Base-by-base conservation (phyloP, 495 filamentous ascomycete genomes). In the Lichenothelia convexa region DNA sequence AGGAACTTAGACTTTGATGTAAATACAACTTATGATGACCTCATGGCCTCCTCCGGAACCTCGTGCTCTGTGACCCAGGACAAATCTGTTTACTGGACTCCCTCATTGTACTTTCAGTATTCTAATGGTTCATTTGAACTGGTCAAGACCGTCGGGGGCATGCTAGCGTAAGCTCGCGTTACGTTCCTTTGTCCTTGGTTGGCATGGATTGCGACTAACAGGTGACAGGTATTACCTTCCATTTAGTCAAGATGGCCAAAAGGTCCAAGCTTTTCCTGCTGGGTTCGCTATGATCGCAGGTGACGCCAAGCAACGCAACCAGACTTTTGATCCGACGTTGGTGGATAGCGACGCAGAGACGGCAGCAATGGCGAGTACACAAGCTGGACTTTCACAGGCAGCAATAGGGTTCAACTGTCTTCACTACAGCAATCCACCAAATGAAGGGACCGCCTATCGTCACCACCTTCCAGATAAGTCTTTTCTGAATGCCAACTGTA, bases 401-500 rank as follows among this genome's bases (percentile, higher is more conserved):
- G 83, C 86, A 6, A 39, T 93, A 20, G 87, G 87, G 2, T 93
- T 87, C 65, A 93, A 93, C 60, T 95, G 87, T 54, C 55, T 95
- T 34, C 68, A 93, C 66, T 91, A 91, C 47, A 37, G 46, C 16
- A 61, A 51, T 20, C 23, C 36, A 0, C 42, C 52, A 0, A 46
- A 74, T 15, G 84, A 93, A 49, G 61, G 65, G 0, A 73, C 82
- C 12, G 60, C 93, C n/a, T 73, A 65, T 35, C 79, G 86, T 30
- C 82, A 89, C 51, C 73, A 67, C 47, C 31, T 95, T 46, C 86
- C 87, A 0, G 68, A 78, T 38, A 89, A 93, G 64, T 55, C 55
- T 1, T 89, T 64, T 44, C 62, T 91, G 20, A 82, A 92, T 47
- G 63, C 59, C 26, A 68, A 86, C 47, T 93, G 85, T 50, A 48